These are phyloP conservation scores for Lactarius vividus DNA, from an alignment of 768 basidiomycete genomes.

Conservation along the genomic window DNA sequence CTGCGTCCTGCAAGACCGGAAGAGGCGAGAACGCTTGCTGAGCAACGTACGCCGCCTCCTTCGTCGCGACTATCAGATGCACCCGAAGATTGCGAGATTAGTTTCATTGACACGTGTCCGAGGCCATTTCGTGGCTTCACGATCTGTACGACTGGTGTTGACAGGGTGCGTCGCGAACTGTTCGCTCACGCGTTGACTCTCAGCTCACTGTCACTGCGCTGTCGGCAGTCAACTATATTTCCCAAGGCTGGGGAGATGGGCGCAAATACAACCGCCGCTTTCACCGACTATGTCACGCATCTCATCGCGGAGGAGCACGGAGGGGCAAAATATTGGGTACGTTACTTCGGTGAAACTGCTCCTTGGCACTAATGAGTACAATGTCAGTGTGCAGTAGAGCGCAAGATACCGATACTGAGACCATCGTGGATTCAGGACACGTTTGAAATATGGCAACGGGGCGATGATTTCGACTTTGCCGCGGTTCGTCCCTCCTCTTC, in stretches of 20 bases:
- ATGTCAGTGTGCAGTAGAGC: conserved; percentile 74
- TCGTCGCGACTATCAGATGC: conserved; percentile 41
- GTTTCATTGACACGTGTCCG: conserved; percentile 41
- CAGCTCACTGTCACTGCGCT: background rate
- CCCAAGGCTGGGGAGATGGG: conserved; percentile 80
- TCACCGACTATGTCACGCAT: conserved; percentile 88
- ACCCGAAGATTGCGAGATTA: conserved; percentile 25
- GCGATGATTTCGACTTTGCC: conserved; percentile 71
- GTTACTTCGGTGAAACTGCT: conserved; percentile 26
- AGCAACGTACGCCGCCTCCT: conserved; percentile 32
- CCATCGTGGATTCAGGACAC: conserved; percentile 75
- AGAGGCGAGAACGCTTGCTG: conserved; percentile 28
- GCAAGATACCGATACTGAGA: conserved; percentile 73
- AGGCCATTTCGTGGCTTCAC: conserved; percentile 64
- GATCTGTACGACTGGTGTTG: conserved; percentile 75
- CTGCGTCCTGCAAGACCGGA: conserved; percentile 59
- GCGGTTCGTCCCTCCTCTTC: conserved; percentile 42
- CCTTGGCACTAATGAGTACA: conserved; percentile 6
- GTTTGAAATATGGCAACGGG: conserved; percentile 71
- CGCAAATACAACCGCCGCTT: conserved; percentile 61
- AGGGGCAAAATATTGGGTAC: conserved; percentile 78
- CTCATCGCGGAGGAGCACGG: conserved; percentile 79
- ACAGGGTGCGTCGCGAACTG: conserved; percentile 56
- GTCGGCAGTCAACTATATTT: conserved; percentile 60
- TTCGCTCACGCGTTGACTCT: background rate